A percentile compares a stretch with the other conserved stretches of the same genome.
phyloP scores from a whole-genome alignment of 352 stramenopile species.

The Globisporangium echinulatum region DNA sequence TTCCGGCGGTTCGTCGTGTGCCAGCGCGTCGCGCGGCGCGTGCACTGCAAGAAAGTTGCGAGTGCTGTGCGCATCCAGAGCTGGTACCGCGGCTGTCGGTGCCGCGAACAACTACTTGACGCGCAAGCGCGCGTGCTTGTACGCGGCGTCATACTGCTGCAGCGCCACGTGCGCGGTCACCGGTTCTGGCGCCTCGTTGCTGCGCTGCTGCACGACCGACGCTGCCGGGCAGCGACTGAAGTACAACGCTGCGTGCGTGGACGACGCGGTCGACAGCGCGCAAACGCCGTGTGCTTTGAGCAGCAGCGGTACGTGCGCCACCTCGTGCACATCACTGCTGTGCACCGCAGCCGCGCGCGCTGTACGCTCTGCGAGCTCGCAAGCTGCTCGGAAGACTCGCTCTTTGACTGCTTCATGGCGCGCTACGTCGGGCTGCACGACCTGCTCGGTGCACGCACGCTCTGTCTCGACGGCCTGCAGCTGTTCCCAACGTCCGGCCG shows the following conservation, averaged over 20 bases:
- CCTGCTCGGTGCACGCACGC: slow-evolving; percentile 23
- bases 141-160: slow-evolving; percentile 29
- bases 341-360: slow-evolving; percentile 18
- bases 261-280: slow-evolving; percentile 24
- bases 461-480: slow-evolving; percentile 29
- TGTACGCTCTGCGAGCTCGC: slow-evolving; percentile 25
- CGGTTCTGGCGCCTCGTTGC: slow-evolving; percentile 40
- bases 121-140: slow-evolving; percentile 21
- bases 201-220: slow-evolving; percentile 24
- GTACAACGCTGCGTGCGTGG: slow-evolving; percentile 37
- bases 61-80: slow-evolving; percentile 30
- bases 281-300: slow-evolving; percentile 25
- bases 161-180: slow-evolving; percentile 33
- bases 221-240: slow-evolving; percentile 18
- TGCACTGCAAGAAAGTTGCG: slow-evolving; percentile 16
- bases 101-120: slow-evolving; percentile 21
- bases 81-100: slow-evolving; percentile 34
- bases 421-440: slow-evolving; percentile 44
- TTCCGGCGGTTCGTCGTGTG: slow-evolving; percentile 21
- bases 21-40: slow-evolving; percentile 17
- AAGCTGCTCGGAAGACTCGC: slow-evolving; percentile 27
- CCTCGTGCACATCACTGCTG: slow-evolving; percentile 12
- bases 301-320: slow-evolving; percentile 28
- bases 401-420: slow-evolving; percentile 46
- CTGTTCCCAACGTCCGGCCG: slow-evolving; percentile 31